Evolutionary conservation across 345 rosid species (phyloP).

Genomic region (Lumnitzera littorea): DNA sequence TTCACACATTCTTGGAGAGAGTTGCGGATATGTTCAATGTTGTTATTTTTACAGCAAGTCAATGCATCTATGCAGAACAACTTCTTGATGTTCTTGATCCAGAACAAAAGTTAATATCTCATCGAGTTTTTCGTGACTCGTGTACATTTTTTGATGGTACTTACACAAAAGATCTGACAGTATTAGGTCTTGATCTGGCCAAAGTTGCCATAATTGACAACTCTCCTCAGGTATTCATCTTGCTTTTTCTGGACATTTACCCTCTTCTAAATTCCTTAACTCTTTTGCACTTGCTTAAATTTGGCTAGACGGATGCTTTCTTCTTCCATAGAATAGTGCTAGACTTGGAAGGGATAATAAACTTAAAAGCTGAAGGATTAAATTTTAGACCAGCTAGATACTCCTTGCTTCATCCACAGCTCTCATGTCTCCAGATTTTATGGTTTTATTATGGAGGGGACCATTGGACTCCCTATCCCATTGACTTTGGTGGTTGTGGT

Average conservation of each 20-base stretch:
- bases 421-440: no score
- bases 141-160: conserved; percentile 81
- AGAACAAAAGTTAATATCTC: conserved; percentile 64
- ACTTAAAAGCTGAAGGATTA: no score
- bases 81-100: conserved; percentile 81
- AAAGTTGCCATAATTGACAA: conserved; percentile 93
- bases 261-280: not conserved
- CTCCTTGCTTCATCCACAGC: no score
- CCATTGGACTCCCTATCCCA: no score
- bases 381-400: no score
- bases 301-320: not conserved
- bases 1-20: conserved; percentile 70
- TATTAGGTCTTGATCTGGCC: conserved; percentile 90
- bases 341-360: no score
- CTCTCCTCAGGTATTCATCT: conserved; percentile 76
- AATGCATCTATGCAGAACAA: conserved; percentile 81
- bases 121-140: conserved; percentile 75
- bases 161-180: conserved; percentile 88
- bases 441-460: no score
- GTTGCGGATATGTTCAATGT: conserved; percentile 85
- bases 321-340: no score
- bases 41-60: conserved; percentile 90
- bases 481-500: no score
- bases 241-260: no score
- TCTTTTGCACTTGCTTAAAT: not conserved